A percentile compares a stretch with the other conserved stretches of the same genome.
These are phyloP conservation scores for Peniophora sp. DNA, from an alignment of 1,284 basidiomycete genomes.

Conservation along the genomic window DNA sequence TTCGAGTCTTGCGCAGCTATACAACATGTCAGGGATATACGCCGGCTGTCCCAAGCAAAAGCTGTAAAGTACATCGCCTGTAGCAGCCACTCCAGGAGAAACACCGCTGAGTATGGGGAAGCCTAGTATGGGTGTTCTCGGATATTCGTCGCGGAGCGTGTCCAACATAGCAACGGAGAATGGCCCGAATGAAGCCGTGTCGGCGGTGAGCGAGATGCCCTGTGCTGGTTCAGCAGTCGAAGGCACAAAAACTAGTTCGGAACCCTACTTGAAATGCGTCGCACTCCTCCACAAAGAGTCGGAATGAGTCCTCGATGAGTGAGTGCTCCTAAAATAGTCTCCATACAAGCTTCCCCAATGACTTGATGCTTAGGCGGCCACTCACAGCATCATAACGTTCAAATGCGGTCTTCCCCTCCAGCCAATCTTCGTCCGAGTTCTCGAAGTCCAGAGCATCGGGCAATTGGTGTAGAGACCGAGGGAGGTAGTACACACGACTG, in stretches of 20 bases:
- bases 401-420: slow-evolving; percentile 42
- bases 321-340: slow-evolving; percentile 34
- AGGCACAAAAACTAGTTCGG: not conserved
- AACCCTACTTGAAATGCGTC: slow-evolving; percentile 56
- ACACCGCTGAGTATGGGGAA: slow-evolving; percentile 49
- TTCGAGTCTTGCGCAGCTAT: slow-evolving; percentile 24
- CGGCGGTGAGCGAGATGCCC: slow-evolving; percentile 63
- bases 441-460: slow-evolving; percentile 52
- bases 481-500: slow-evolving; percentile 58
- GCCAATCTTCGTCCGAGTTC: slow-evolving; percentile 48
- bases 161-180: slow-evolving; percentile 52
- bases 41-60: not conserved
- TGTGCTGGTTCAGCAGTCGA: slow-evolving; percentile 18
- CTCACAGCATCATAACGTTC: slow-evolving; percentile 45
- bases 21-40: not conserved
- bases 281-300: slow-evolving; percentile 66
- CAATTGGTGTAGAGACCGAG: slow-evolving; percentile 55
- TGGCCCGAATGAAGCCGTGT: slow-evolving; percentile 54
- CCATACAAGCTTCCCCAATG: not conserved
- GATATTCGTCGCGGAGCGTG: slow-evolving; percentile 55
- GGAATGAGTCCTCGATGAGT: slow-evolving; percentile 59
- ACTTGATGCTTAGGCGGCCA: not conserved
- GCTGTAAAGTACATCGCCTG: slow-evolving; percentile 36
- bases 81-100: slow-evolving; percentile 23
- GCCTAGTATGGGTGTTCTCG: slow-evolving; percentile 46